Evolutionary conservation across 805 yeast species (phyloP), one percentile per base, ranked within the genome.

Genomic region (Sungouiella blattae): DNA sequence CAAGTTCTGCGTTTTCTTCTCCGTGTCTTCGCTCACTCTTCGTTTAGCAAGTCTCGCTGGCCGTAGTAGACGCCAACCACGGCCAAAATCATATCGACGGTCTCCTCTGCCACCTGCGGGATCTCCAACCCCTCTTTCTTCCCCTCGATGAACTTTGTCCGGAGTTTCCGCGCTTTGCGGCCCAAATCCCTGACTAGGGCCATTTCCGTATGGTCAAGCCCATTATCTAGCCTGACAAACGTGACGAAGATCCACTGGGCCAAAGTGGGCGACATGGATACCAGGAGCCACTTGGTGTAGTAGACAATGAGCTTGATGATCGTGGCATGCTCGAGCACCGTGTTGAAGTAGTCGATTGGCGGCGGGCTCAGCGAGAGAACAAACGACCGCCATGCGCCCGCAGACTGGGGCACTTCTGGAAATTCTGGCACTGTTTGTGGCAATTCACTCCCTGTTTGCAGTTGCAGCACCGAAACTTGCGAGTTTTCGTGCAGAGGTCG

Each of bases 251-350:
- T 55, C 73, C 73, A 67, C 36, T 44, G 47, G 2, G 61, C 53
- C 8, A 64, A 37, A 18, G 49, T 43, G 13, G 47, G 48, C 14
- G 55, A 55, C 26, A 50, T 41, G 12, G 57, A 48, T 11, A 47
- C 43, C 49, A 62, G 64, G 17, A 67, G 55, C 71, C 71, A 65
- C 36, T 57, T 55, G 21, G 71, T 62, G 31, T 50, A 48, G 39
- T 60, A 57, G 1, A 60, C 56, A 14, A 67, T 37, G 11, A 67
- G 52, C 42, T 60, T 63, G 38, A 66, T 55, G 4, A 55, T 48
- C 4, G 62, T 58, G 6, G 60, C 44, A 27, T 63, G 62, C 21
- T 60, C 66, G 5, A 64, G 39, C 4, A 32, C 31, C 4, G 35
- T 30, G 26, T 45, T 40, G 33, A 57, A 50, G 32, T 37, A 52